phyloP scores from a whole-genome alignment of 2,329 filamentous ascomycete species.

The Shiraia sp. region DNA sequence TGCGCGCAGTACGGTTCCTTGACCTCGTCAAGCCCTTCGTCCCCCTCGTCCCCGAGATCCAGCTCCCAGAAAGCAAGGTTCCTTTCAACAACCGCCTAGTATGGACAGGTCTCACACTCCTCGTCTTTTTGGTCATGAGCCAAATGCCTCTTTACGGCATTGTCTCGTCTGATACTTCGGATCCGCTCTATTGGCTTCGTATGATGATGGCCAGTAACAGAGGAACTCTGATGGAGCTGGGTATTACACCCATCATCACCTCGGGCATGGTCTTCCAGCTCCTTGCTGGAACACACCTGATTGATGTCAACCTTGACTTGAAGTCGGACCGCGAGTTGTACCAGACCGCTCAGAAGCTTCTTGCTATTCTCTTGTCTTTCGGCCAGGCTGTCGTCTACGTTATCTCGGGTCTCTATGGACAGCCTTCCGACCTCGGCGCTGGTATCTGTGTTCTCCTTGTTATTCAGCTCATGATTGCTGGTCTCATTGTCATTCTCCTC shows the following conservation, averaged over 20 bases:
- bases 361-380: conserved; percentile 93
- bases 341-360: conserved; percentile 95
- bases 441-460: conserved; percentile 98
- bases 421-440: conserved; percentile 92
- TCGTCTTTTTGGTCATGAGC: conserved; percentile 99
- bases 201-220: conserved; percentile 99
- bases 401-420: conserved; percentile 90
- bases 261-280: conserved; percentile 99
- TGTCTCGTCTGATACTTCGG: conserved; percentile 92
- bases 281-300: conserved; percentile 97
- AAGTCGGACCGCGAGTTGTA: conserved; percentile 99
- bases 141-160: conserved; percentile 97
- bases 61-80: conserved; percentile 87
- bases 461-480: conserved; percentile 95
- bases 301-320: conserved; percentile 99
- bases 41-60: conserved; percentile 97
- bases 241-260: conserved; percentile 97
- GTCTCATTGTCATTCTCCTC: conserved; percentile 97
- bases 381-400: conserved; percentile 98
- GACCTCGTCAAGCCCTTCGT: conserved; percentile 99
- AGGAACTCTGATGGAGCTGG: conserved; percentile 93
- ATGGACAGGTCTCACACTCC: conserved; percentile 69
- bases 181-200: conserved; percentile 98
- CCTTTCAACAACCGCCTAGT: conserved; percentile 84
- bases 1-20: conserved; percentile 85